Evolutionary conservation across 345 rosid genomes (phyloP), one percentile per base, ranked within the genome.

Genomic region (Mercurialis annua): DNA sequence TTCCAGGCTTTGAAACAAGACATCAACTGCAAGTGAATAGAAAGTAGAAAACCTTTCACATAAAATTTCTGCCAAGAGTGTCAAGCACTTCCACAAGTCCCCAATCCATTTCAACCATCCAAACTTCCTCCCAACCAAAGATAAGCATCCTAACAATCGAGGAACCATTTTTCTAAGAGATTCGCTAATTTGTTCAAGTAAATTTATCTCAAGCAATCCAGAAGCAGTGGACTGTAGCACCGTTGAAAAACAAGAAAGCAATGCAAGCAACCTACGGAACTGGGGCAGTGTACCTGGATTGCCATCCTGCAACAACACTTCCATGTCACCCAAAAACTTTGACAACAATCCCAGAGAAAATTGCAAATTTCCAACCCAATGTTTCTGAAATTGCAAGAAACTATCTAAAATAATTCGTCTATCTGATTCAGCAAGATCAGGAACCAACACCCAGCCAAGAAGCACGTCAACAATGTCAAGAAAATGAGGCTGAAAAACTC

Each of bases 401-500:
- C 91, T 85, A 76, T 88, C 95, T 85, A 89, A 76, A 54, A 92
- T 84, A 76, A 88, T 82, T 59, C 73, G 80, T 69, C 96, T 82
- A 62, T 85, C 98, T 18, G 92, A 70, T 58, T 86, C 95, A 31
- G 82, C 75, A 59, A 88, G 88, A 81, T 90, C 95, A 1, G 93
- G 92, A 48, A 88, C 82, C 83, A 92, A 71, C 20, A 96, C 92
- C 98, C 98, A 90, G 42, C 98, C 97, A 81, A 92, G 95, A 77
- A 90, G 93, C 73, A 92, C 75, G 84, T 92, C 98, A 73, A 92
- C 78, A 62, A 92, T 81, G 66, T 92, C 95, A 63, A 86, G 87
- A 76, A 92, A 90, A 88, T 90, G 92, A 60, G 97, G 95, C 68
- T 92, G 97, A 71, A 92, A 92, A 71, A 84, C 65, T 74, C 88